Base-by-base conservation (phyloP, 305 asterid genomes). In the Fraxinus paxiana region DNA sequence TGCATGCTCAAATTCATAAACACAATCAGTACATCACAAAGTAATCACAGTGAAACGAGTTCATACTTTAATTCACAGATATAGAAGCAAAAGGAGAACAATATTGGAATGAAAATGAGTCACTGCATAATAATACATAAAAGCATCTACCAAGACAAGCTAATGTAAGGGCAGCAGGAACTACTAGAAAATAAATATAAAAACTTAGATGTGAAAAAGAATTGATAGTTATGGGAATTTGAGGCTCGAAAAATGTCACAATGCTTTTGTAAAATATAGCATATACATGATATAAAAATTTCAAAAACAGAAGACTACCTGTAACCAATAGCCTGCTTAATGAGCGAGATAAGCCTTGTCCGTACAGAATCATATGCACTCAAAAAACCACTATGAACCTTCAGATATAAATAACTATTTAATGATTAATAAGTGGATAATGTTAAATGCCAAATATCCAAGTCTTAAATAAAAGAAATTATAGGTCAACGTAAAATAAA, bases 371-470 rank as follows among this genome's bases (percentile, higher is more conserved):
- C 99, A 86, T 96, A 96, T 77, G 99, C 99, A 80, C 89, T 87
- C 84, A 96, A 88, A 87, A 96, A 96, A 80, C 99, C 99, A 86
- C 97, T 86, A 82, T 96, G 99, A 80, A 96, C 97, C 98, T 96
- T 92, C 84, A 86, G 73, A 81, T 15, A 70, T 70, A 12, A 31
- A 31, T 70, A 80, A 76, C 30, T 51, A 77, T 71, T 65, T 56
- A 31, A 77, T 43, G 22, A 77, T 33, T 73, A 74, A 56, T 78
- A 71, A 77, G 75, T 43, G 67, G 43, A 81, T 78, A 83, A 70
- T 77, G 77, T 76, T 18, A 81, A 82, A 56, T 56, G 77, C 38
- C 56, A 76, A 37, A 85, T 15, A 72, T 77, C 71, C 54, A 35
- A 31, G 77, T 59, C 77, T 59, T 59, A 17, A 76, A 73, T 61